Conservation (phyloP, 306 rosid genomes). For the Vicia faba region DNA sequence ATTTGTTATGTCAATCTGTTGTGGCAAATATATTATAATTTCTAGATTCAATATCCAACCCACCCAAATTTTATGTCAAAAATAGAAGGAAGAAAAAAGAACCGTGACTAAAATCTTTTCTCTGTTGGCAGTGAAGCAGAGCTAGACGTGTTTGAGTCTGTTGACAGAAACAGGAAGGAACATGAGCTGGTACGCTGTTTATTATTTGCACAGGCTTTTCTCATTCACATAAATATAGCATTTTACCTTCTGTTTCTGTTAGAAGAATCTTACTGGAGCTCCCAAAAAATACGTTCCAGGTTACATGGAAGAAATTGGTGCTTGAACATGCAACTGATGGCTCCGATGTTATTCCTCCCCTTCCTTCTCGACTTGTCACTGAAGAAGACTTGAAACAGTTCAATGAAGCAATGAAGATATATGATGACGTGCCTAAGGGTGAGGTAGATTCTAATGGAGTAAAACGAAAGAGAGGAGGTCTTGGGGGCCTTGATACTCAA, state of each 20-base stretch:
- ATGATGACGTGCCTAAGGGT: constrained; percentile 72
- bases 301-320: constrained; percentile 71
- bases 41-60: constrained; percentile 4
- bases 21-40: background rate
- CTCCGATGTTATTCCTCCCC: constrained; percentile 57
- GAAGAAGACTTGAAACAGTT: constrained; percentile 84
- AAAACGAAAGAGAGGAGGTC: constrained; percentile 70
- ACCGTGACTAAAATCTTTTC: constrained; percentile 26
- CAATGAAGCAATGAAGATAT: constrained; percentile 83
- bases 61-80: constrained; percentile 8
- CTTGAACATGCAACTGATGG: constrained; percentile 50
- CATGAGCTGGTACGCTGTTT: constrained; percentile 67
- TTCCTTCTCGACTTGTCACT: constrained; percentile 90
- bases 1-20: background rate
- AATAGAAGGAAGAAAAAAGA: constrained; percentile 4
- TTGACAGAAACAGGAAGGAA: constrained; percentile 80
- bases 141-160: constrained; percentile 88
- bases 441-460: constrained; percentile 61
- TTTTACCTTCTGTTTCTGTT: constrained; percentile 20
- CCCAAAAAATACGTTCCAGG: constrained; percentile 53
- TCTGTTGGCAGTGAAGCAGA: constrained; percentile 81
- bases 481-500: constrained; percentile 83
- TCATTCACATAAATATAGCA: constrained; percentile 18
- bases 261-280: constrained; percentile 16
- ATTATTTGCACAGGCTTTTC: constrained; percentile 30